Percentiles rank a stretch among this genome's conserved stretches.
These are phyloP conservation scores for Chimonanthus salicifolius DNA, from an alignment of 164 flowering plant species.

Conservation along the genomic window DNA sequence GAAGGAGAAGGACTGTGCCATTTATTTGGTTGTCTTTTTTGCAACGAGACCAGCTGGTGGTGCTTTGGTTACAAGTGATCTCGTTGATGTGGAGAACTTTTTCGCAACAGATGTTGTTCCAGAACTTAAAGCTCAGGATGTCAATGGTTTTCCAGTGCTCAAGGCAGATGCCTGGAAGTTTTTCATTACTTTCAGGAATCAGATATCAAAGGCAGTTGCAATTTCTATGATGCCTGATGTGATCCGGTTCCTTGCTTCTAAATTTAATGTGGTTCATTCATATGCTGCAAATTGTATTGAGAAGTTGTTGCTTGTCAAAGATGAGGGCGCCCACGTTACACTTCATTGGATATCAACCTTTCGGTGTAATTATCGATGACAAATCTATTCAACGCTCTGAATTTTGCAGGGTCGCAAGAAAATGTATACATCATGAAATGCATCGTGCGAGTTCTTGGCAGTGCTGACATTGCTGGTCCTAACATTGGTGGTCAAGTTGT, in stretches of 20 bases:
- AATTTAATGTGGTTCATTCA: constrained; percentile 92
- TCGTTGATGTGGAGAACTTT: constrained; percentile 71
- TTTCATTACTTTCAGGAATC: constrained; percentile 68
- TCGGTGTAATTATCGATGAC: constrained; percentile 48
- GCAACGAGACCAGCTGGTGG: constrained; percentile 70
- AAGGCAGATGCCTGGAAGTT: constrained; percentile 91
- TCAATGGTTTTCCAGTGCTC: constrained; percentile 71
- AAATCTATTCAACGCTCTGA: constrained; percentile 68
- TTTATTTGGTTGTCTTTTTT: constrained; percentile 83
- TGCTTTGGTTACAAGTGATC: constrained; percentile 59
- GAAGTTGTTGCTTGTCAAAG: constrained; percentile 83
- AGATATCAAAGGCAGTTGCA: constrained; percentile 53
- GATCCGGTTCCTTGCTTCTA: constrained; percentile 59
- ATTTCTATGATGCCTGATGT: constrained; percentile 60
- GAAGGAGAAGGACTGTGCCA: constrained; percentile 95
- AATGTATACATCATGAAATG: constrained; percentile 90
- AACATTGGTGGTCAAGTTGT: constrained; percentile 52
- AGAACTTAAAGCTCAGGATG: constrained; percentile 68
- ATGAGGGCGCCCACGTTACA: constrained; percentile 56
- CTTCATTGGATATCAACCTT: constrained; percentile 55
- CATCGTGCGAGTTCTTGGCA: constrained; percentile 87
- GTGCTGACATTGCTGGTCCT: constrained; percentile 35
- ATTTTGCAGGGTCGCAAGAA: constrained; percentile 82
- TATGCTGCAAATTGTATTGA: constrained; percentile 96
- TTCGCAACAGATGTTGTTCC: constrained; percentile 65